phyloP scores from a whole-genome alignment of 2,329 filamentous ascomycete species.

The Aspergillus neotritici region DNA sequence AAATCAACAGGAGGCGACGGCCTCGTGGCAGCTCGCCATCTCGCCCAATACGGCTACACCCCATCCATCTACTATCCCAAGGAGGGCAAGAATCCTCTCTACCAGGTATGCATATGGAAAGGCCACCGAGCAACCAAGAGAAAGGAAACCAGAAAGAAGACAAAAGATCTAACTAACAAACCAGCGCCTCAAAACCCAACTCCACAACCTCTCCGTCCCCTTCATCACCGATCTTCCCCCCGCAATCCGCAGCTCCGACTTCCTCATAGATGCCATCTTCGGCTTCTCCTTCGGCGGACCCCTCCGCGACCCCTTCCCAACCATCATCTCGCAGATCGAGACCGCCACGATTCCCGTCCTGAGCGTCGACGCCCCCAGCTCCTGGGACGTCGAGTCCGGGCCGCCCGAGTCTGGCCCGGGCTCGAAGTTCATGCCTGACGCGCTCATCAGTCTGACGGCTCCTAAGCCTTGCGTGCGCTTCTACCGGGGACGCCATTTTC shows the following conservation, averaged over 20 bases:
- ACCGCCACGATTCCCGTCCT: slow-evolving; percentile 70
- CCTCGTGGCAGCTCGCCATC: slow-evolving; percentile 85
- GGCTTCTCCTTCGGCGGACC: slow-evolving; percentile 91
- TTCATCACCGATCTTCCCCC: slow-evolving; percentile 64
- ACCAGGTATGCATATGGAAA: slow-evolving; percentile 63
- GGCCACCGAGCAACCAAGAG: too few species aligned
- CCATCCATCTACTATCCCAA: slow-evolving; percentile 92
- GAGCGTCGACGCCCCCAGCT: slow-evolving; percentile 86
- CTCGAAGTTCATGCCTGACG: slow-evolving; percentile 70
- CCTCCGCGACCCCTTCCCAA: slow-evolving; percentile 84
- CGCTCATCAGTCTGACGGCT: slow-evolving; percentile 82
- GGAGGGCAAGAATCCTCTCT: slow-evolving; percentile 81
- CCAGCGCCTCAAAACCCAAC: slow-evolving; percentile 75
- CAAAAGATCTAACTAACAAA: slow-evolving; percentile 4
- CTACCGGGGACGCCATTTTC: slow-evolving; percentile 83
- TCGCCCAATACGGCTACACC: slow-evolving; percentile 85
- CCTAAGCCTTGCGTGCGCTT: slow-evolving; percentile 83
- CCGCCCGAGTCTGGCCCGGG: slow-evolving; percentile 73
- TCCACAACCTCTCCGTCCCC: slow-evolving; percentile 73
- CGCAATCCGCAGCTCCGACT: slow-evolving; percentile 64
- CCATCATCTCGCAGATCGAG: slow-evolving; percentile 71
- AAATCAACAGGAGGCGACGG: slow-evolving; percentile 73
- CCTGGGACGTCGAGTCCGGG: slow-evolving; percentile 86
- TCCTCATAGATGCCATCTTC: slow-evolving; percentile 90
- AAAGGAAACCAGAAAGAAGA: not conserved